phyloP scores from a whole-genome alignment of 805 yeast genomes.

The Metschnikowia aberdeeniae region DNA sequence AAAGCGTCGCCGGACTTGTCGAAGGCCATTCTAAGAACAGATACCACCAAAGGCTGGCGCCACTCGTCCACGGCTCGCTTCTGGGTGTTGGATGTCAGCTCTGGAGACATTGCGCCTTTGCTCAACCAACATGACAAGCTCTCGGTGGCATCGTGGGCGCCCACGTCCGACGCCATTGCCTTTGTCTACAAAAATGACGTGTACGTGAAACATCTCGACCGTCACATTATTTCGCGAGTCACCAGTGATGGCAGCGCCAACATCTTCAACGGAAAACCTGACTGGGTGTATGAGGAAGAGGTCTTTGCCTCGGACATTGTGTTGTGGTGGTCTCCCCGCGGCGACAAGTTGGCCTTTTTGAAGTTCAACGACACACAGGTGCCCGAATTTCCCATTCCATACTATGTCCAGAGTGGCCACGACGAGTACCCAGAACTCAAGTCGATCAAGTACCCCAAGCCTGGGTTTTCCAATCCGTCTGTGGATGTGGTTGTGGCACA shows the following conservation, averaged over 20 bases:
- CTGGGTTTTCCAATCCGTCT: conserved; percentile 72
- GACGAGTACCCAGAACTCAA: conserved; percentile 46
- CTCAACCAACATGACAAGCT: conserved; percentile 11
- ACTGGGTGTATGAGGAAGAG: conserved; percentile 94
- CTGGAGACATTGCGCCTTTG: conserved; percentile 13
- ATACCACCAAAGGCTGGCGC: conserved; percentile 47
- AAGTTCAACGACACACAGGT: conserved; percentile 72
- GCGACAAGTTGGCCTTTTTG: conserved; percentile 59
- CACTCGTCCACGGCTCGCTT: conserved; percentile 18
- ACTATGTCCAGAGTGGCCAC: conserved; percentile 53
- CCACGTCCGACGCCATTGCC: conserved; percentile 61
- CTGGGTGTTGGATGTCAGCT: conserved; percentile 18
- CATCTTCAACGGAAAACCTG: conserved; percentile 84
- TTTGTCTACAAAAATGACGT: conserved; percentile 68
- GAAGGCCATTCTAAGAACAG: conserved; percentile 56
- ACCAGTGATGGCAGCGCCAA: conserved; percentile 68
- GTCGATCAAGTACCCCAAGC: conserved; percentile 71
- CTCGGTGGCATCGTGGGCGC: conserved; percentile 61
- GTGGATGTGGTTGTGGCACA: conserved; percentile 37
- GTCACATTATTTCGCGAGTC: conserved; percentile 39
- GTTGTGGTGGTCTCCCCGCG: conserved; percentile 84
- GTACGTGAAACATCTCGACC: conserved; percentile 44
- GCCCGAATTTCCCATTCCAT: conserved; percentile 69
- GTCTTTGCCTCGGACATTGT: conserved; percentile 68
- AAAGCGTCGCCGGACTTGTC: conserved; percentile 65